Evolutionary conservation across 805 yeast species (phyloP).

Genomic region (Torulaspora gathmanii): DNA sequence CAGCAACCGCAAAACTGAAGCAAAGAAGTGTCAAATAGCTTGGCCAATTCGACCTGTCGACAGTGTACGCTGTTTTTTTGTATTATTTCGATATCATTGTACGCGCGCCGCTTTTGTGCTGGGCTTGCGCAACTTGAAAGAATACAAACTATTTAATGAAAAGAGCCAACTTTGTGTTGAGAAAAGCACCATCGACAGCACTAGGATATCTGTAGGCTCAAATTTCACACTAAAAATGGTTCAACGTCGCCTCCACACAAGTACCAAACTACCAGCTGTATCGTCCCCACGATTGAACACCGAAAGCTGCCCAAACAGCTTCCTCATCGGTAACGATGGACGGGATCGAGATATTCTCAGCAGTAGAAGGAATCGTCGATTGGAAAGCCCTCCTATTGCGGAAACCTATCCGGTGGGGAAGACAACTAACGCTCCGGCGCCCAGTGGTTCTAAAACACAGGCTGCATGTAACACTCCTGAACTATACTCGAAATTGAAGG

Average conservation of each 20-base stretch:
- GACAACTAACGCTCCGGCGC: background rate
- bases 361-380: constrained; percentile 9
- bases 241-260: constrained; percentile 9
- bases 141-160: background rate
- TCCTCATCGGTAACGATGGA: constrained; percentile 4
- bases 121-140: background rate
- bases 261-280: constrained; percentile 3
- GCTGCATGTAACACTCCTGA: constrained; percentile 10
- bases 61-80: background rate
- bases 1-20: constrained; percentile 50
- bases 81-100: background rate
- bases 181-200: background rate
- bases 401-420: constrained; percentile 5
- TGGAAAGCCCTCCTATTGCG: constrained; percentile 15
- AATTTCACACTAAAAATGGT: constrained; percentile 5
- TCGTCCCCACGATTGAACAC: constrained; percentile 8
- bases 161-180: background rate
- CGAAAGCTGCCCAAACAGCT: constrained; percentile 20
- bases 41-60: no score
- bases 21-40: constrained; percentile 20
- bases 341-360: constrained; percentile 8
- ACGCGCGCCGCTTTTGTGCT: constrained; percentile 4
- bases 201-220: background rate
- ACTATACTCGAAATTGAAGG: constrained; percentile 11
- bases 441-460: constrained; percentile 6